These are phyloP conservation scores for Penicillium parvum DNA, from an alignment of 495 filamentous ascomycete species.

Conservation along the genomic window DNA sequence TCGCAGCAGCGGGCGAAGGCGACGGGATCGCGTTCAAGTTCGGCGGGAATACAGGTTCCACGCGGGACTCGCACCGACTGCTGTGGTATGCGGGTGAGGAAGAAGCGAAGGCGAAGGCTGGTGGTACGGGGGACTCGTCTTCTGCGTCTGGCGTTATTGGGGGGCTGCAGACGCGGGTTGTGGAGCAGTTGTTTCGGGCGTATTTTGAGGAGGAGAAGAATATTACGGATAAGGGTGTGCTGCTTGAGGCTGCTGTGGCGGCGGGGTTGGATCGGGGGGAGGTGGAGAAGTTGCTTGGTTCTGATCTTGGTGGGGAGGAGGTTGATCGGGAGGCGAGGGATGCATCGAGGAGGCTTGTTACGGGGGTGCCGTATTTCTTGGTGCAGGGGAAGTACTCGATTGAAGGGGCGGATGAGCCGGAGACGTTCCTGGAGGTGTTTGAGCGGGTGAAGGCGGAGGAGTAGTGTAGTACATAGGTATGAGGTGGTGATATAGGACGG, in stretches of 20 bases:
- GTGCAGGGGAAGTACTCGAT: slow-evolving; percentile 60
- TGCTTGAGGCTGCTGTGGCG: slow-evolving; percentile 56
- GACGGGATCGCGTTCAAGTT: slow-evolving; percentile 72
- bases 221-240: slow-evolving; percentile 59
- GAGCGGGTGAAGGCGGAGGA: slow-evolving; percentile 42
- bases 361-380: slow-evolving; percentile 72
- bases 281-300: slow-evolving; percentile 56
- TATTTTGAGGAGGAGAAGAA: slow-evolving; percentile 79
- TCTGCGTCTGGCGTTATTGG: slow-evolving; percentile 11
- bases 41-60: slow-evolving; percentile 71
- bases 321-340: slow-evolving; percentile 66
- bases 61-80: slow-evolving; percentile 70
- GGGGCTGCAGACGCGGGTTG: slow-evolving; percentile 56
- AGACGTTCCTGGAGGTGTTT: slow-evolving; percentile 54
- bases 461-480: too few species aligned
- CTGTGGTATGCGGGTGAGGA: slow-evolving; percentile 64
- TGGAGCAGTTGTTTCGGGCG: slow-evolving; percentile 63
- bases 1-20: slow-evolving; percentile 52
- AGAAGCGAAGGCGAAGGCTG: slow-evolving; percentile 28
- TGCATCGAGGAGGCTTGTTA: slow-evolving; percentile 54
- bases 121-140: slow-evolving; percentile 18
- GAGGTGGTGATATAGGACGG: too few species aligned
- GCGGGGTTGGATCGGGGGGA: slow-evolving; percentile 59
- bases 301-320: slow-evolving; percentile 58
- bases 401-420: slow-evolving; percentile 60